Evolutionary conservation across 225 moss, liverwort and hornwort species (phyloP).

Genomic region (Anthoceros angustus): DNA sequence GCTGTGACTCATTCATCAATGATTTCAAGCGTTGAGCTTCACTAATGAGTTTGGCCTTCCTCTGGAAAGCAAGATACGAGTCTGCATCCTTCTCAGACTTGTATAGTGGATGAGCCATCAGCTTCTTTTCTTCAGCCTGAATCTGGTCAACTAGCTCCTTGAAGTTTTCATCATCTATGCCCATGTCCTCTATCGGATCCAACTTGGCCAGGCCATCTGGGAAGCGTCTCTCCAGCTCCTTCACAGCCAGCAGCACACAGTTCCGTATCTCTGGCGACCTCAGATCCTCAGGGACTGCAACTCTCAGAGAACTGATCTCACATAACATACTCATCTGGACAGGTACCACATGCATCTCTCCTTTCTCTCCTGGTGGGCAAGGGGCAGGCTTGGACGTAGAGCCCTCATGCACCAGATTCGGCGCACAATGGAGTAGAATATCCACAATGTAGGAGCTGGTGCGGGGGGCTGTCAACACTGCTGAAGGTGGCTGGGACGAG

Average conservation of each 20-base stretch:
- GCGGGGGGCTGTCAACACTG: conserved; percentile 33
- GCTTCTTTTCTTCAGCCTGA: conserved; percentile 61
- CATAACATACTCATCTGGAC: conserved; percentile 88
- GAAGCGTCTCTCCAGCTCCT: conserved; percentile 72
- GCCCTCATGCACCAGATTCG: conserved; percentile 54
- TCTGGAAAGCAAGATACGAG: conserved; percentile 56
- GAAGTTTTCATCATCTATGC: conserved; percentile 67
- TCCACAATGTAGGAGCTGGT: conserved; percentile 79
- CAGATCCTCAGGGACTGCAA: conserved; percentile 76
- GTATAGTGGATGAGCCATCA: conserved; percentile 68
- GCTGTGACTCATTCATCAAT: conserved; percentile 83
- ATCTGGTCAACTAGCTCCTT: conserved; percentile 55
- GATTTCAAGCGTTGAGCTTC: conserved; percentile 63
- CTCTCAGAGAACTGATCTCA: conserved; percentile 84
- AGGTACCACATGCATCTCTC: conserved; percentile 99
- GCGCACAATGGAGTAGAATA: conserved; percentile 64
- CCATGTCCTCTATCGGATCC: conserved; percentile 95
- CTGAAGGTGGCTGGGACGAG: conserved; percentile 53
- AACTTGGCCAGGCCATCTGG: conserved; percentile 85
- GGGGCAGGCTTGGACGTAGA: conserved; percentile 60
- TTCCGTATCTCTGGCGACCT: conserved; percentile 71
- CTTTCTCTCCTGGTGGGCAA: conserved; percentile 74
- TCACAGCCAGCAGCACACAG: conserved; percentile 83
- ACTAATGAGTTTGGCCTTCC: conserved; percentile 73
- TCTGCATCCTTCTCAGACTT: conserved; percentile 72